Evolutionary conservation across 2,329 filamentous ascomycete genomes (phyloP), one percentile per base, ranked within the genome.

Genomic region (Thielaviopsis musarum): DNA sequence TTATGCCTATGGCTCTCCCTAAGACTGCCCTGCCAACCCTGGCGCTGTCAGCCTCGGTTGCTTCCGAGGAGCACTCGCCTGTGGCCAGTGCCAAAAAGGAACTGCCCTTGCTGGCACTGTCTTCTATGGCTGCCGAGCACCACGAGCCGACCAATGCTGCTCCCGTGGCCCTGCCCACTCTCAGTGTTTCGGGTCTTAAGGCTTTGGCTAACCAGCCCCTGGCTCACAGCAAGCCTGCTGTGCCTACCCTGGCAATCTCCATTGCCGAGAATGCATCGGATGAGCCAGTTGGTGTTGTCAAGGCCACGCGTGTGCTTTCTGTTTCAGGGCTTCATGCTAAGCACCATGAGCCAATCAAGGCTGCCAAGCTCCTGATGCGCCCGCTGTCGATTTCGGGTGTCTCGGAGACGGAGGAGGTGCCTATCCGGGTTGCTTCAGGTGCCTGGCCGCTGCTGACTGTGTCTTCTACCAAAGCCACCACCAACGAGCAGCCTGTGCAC

Each of bases 61-160:
- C 19, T 12, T 21, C 41, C 15, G 57, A 53, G 22, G 57, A 45
- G 15, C 13, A n/a, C 38, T 45, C 38, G 17, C 38, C 38, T 45
- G 38, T 45, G 38, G 38, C 38, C 15, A 45, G 13, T 45, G 38
- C 15, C 38, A 45, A n/a, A n/a, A 45, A 45, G 15, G 38, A 45
- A 7, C 12, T 45, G 38, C 38, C 38, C 2, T 45, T n/a, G 38
- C 12, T 45, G 17, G 15, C 5, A 13, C 38, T 45, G 19, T 58
- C 57, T 24, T 10, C 62, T 52, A 68, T 72, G 52, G 60, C 61
- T 5, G 62, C 65, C 15, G 69, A 74, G 61, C 64, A 70, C 22
- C 64, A 71, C 34, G 65, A 70, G 58, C 66, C 66, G 5, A 56
- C 59, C 17, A 49, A 62, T 17, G 63, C 65, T 58, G 64, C 63